Evolutionary conservation across 306 rosid species (phyloP).

Genomic region (Fagus crenata): DNA sequence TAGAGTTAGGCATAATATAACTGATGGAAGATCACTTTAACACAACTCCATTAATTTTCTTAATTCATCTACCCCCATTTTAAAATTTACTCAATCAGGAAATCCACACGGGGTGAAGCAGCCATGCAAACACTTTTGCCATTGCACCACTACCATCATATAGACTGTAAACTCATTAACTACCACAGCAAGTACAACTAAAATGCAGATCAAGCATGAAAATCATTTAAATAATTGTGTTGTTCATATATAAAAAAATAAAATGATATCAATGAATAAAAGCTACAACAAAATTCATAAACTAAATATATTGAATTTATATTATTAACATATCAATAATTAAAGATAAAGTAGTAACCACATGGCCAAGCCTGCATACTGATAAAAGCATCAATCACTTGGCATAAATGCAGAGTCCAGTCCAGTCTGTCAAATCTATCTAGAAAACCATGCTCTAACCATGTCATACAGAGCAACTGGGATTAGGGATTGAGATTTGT

Average conservation of each 20-base stretch:
- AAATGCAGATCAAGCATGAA: not conserved
- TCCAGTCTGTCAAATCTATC: too few relatives aligned
- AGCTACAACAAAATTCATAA: not conserved
- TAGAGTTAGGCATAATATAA: slow-evolving; percentile 32
- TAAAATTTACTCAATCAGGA: not conserved
- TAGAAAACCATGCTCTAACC: too few relatives aligned
- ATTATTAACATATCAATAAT: too few relatives aligned
- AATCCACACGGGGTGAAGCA: not conserved
- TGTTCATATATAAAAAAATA: not conserved
- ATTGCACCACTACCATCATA: not conserved
- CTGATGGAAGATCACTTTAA: not conserved
- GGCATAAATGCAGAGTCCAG: too few relatives aligned
- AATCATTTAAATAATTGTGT: not conserved
- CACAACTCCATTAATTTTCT: not conserved
- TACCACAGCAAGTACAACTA: not conserved
- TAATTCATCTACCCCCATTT: not conserved
- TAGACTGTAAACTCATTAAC: not conserved
- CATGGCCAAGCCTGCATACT: too few relatives aligned
- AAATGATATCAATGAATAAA: not conserved
- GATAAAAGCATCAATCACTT: too few relatives aligned
- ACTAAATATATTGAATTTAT: too few relatives aligned
- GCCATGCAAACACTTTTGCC: not conserved
- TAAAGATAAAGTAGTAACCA: too few relatives aligned
- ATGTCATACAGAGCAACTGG: too few relatives aligned
- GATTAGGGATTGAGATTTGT: too few relatives aligned